A percentile compares a stretch with the other conserved stretches of the same genome.
Conservation (phyloP, 2,329 filamentous ascomycete genomes). For the Capronia americana region DNA sequence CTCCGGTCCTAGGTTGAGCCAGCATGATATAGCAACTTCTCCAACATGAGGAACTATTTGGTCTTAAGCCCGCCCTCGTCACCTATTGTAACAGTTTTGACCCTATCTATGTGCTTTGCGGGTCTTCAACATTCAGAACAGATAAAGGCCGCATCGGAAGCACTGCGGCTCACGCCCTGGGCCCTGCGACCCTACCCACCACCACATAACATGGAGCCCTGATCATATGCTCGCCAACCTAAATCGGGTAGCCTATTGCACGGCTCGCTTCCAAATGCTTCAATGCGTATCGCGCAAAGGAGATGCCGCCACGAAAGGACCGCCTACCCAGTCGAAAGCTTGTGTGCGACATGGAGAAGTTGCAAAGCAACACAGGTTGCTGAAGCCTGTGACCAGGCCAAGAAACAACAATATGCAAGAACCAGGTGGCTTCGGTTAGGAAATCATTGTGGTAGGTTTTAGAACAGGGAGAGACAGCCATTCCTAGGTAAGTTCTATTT, state of each 20-base stretch:
- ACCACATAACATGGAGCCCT: background rate
- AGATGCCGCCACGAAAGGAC: background rate
- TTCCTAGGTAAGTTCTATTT: background rate
- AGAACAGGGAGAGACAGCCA: background rate
- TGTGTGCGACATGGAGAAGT: background rate
- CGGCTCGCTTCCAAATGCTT: background rate
- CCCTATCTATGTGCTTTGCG: background rate
- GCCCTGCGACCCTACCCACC: background rate
- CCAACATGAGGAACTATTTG: background rate
- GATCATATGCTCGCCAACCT: background rate
- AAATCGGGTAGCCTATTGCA: background rate
- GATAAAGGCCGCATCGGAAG: background rate
- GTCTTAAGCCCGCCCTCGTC: background rate
- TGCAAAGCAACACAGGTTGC: background rate
- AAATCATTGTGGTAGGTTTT: background rate
- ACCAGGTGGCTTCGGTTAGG: background rate
- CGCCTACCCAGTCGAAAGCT: background rate
- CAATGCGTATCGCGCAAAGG: background rate
- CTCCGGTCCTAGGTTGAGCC: background rate
- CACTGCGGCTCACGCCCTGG: background rate
- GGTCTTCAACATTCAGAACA: background rate
- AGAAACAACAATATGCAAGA: background rate
- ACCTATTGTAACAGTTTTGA: background rate
- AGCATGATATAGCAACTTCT: background rate
- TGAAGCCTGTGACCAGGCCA: background rate